Evolutionary conservation across 306 rosid species (phyloP).

Genomic region (Chamaecrista fasciculata): DNA sequence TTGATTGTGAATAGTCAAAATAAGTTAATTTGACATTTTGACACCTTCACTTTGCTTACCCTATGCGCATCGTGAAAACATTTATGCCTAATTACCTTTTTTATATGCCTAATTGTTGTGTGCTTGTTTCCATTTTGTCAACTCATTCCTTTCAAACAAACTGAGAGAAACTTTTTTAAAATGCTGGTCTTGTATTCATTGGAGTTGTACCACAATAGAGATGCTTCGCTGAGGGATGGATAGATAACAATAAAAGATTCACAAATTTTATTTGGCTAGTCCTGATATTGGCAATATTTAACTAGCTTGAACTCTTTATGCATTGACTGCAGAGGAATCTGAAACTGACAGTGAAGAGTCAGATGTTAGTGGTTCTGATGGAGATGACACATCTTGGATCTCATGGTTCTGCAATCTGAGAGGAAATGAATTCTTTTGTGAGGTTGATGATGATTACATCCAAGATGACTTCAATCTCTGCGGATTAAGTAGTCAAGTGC

Average conservation of each 20-base stretch:
- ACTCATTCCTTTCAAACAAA: neutral
- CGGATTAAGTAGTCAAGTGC: constrained; percentile 98
- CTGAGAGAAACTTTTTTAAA: neutral
- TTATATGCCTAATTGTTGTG: neutral
- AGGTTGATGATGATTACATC: constrained; percentile 97
- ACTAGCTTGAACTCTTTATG: constrained; percentile 21
- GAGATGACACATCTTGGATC: constrained; percentile 98
- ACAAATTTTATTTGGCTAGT: neutral
- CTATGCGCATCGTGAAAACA: neutral
- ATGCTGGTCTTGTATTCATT: neutral
- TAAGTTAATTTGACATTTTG: neutral
- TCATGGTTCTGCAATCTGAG: constrained; percentile 98
- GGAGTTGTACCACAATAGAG: neutral
- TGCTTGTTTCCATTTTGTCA: neutral
- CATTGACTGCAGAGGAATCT: constrained; percentile 71
- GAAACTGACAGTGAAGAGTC: constrained; percentile 97
- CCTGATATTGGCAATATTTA: neutral
- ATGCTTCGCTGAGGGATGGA: neutral
- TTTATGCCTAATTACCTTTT: neutral
- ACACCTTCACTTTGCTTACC: neutral
- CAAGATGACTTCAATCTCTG: constrained; percentile 98
- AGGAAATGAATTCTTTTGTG: constrained; percentile 96
- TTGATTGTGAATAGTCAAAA: neutral
- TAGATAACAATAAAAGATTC: neutral
- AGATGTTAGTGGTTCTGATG: constrained; percentile 97